phyloP scores from a whole-genome alignment of 305 asterid species.

The Fraxinus baroniana region DNA sequence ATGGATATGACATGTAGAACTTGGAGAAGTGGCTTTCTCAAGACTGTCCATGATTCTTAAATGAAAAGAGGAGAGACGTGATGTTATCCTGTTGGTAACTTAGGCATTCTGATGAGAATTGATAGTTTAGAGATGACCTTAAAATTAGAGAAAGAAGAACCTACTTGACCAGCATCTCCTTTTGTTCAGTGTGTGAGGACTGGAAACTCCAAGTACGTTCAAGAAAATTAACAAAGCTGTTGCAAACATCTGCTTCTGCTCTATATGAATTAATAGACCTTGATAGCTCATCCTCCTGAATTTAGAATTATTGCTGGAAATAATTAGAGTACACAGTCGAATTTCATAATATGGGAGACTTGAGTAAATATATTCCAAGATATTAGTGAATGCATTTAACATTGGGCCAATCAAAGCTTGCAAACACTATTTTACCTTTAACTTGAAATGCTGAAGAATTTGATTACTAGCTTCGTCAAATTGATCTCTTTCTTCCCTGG shows the following conservation, averaged over 20 bases:
- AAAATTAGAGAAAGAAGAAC: slow-evolving; percentile 25
- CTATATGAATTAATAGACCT: slow-evolving; percentile 63
- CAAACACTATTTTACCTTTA: slow-evolving; percentile 46
- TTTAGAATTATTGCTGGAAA: slow-evolving; percentile 23
- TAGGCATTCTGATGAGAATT: neutral
- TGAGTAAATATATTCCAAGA: neutral
- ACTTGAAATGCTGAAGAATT: slow-evolving; percentile 67
- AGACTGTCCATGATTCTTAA: neutral
- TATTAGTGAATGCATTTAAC: neutral
- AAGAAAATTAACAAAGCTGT: slow-evolving; percentile 66
- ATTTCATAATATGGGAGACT: slow-evolving; percentile 11
- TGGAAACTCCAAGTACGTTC: slow-evolving; percentile 62
- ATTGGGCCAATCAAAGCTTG: slow-evolving; percentile 7
- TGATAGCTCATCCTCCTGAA: slow-evolving; percentile 84
- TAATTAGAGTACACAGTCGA: slow-evolving; percentile 18
- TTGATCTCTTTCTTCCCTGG: slow-evolving; percentile 87
- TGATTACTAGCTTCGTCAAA: slow-evolving; percentile 81
- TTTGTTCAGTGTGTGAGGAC: slow-evolving; percentile 45
- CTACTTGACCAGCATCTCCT: slow-evolving; percentile 66
- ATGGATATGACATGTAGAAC: neutral
- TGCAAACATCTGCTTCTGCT: slow-evolving; percentile 83
- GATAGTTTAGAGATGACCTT: neutral
- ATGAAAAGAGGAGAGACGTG: neutral
- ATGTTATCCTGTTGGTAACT: neutral
- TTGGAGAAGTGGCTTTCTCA: neutral